phyloP scores from a whole-genome alignment of 176 grass and related monocot species.

The Otatea glauca region DNA sequence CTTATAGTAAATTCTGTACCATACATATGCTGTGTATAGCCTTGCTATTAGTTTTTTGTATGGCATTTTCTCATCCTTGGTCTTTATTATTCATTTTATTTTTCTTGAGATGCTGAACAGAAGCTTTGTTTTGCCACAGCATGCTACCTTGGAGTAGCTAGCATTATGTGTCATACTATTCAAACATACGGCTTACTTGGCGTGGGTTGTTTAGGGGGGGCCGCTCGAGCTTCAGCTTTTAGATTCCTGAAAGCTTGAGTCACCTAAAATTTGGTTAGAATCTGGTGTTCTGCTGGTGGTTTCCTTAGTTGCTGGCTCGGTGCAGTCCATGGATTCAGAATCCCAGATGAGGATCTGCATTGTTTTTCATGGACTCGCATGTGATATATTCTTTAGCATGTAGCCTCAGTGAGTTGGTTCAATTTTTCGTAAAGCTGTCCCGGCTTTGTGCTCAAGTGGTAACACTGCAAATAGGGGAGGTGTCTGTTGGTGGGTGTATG shows the following conservation, averaged over 20 bases:
- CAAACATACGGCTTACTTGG: neutral
- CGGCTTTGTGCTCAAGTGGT: neutral
- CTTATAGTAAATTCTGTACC: constrained; percentile 6
- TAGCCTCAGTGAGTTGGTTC: neutral
- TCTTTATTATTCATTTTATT: constrained; percentile 25
- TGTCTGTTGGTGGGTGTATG: neutral
- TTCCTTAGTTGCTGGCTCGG: neutral
- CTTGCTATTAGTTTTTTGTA: constrained; percentile 1
- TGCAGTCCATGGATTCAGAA: neutral
- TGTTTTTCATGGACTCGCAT: neutral
- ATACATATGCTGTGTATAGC: neutral
- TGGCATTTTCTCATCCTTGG: neutral
- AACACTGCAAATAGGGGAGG: neutral
- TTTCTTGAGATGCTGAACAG: constrained; percentile 9
- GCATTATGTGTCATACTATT: neutral
- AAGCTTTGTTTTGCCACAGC: neutral
- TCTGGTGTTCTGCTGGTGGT: neutral
- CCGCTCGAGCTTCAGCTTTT: neutral
- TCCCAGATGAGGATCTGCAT: neutral
- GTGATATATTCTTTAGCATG: neutral
- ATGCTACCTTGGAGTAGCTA: neutral
- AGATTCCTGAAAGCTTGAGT: neutral
- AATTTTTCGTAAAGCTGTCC: neutral
- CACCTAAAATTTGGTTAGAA: neutral
- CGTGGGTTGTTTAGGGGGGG: neutral